Conservation (phyloP, 352 stramenopile genomes). For the Globisporangium nunn region DNA sequence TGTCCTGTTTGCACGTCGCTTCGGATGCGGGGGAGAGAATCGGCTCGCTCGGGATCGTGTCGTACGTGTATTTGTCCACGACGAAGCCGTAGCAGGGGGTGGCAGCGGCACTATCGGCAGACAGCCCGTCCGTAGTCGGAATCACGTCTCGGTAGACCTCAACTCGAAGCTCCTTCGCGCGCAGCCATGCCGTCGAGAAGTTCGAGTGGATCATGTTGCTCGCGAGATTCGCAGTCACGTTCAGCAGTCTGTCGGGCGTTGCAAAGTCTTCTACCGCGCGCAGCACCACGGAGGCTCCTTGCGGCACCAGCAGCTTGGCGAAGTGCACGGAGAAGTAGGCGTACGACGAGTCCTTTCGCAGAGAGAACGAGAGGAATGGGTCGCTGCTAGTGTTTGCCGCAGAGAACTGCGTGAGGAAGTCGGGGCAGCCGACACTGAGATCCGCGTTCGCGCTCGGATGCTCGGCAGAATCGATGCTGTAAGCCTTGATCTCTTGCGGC, state of each 20-base stretch:
- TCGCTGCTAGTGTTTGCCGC: slow-evolving; percentile 20
- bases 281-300: slow-evolving; percentile 32
- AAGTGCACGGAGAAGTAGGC: slow-evolving; percentile 48
- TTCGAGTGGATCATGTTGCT: slow-evolving; percentile 20
- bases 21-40: slow-evolving; percentile 38
- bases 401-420: slow-evolving; percentile 40
- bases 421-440: slow-evolving; percentile 38
- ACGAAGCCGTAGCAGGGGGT: slow-evolving; percentile 49
- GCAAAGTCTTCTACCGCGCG: slow-evolving; percentile 38
- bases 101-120: slow-evolving; percentile 1
- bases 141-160: slow-evolving; percentile 38
- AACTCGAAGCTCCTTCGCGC: slow-evolving; percentile 45
- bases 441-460: slow-evolving; percentile 10
- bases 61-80: slow-evolving; percentile 41
- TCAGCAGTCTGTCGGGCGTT: slow-evolving; percentile 25
- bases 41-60: slow-evolving; percentile 26
- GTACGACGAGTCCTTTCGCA: slow-evolving; percentile 49
- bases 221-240: slow-evolving; percentile 29
- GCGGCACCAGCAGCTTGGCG: slow-evolving; percentile 34
- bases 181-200: slow-evolving; percentile 24
- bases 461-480: no score
- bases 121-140: not conserved
- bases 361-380: slow-evolving; percentile 39
- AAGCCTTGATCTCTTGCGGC: no score
- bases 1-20: slow-evolving; percentile 49